Evolutionary conservation across 1,284 basidiomycete species (phyloP).

Genomic region (Ganoderma lingzhi): DNA sequence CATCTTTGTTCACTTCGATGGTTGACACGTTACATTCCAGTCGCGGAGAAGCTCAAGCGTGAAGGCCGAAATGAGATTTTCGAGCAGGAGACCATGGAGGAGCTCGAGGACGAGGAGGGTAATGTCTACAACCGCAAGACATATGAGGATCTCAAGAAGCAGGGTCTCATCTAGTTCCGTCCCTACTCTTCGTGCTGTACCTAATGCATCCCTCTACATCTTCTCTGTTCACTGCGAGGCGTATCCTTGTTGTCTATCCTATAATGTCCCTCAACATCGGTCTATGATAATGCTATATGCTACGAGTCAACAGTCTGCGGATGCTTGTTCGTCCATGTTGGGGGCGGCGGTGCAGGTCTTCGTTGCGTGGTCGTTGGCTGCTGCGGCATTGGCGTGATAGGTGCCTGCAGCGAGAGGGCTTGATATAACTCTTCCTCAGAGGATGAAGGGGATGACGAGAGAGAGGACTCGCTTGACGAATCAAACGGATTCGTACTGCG

Average conservation of each 20-base stretch:
- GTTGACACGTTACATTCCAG: conserved; percentile 48
- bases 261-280: conserved; percentile 17
- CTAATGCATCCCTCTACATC: neutral
- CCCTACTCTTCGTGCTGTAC: conserved; percentile 8
- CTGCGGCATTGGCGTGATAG: conserved; percentile 50
- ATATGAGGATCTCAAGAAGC: conserved; percentile 92
- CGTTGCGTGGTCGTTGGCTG: conserved; percentile 41
- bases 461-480: conserved; percentile 65
- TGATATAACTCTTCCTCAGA: conserved; percentile 85
- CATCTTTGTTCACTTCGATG: conserved; percentile 2
- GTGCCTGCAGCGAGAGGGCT: conserved; percentile 62
- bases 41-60: conserved; percentile 95
- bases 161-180: conserved; percentile 75
- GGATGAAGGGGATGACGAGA: conserved; percentile 77
- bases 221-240: neutral
- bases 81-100: conserved; percentile 93
- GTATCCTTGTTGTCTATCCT: conserved; percentile 24
- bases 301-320: conserved; percentile 21
- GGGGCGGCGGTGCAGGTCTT: conserved; percentile 45
- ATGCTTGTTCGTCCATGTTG: conserved; percentile 37
- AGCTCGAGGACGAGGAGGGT: conserved; percentile 95
- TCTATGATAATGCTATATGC: conserved; percentile 14
- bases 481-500: conserved; percentile 72
- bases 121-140: conserved; percentile 95
- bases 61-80: conserved; percentile 93